Base-by-base conservation (phyloP, 768 basidiomycete genomes). In the Phylloporus rhodoxanthus region DNA sequence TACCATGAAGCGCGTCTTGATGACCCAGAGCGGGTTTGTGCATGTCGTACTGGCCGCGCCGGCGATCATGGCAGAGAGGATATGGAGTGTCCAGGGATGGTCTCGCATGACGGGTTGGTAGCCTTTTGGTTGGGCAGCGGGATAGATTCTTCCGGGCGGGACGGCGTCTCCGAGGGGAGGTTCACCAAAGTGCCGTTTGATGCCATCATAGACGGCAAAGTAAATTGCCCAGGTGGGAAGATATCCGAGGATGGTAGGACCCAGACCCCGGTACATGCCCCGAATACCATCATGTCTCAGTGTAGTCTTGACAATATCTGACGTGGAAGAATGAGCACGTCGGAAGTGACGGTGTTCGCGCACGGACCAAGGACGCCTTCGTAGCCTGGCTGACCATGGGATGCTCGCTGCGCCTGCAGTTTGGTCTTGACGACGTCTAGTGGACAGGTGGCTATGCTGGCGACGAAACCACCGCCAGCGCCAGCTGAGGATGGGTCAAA, bases 191-290 rank as follows among this genome's bases (percentile, higher is more conserved):
- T 75, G 71, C 13, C 78, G 79, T 75, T 98, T 98, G 70, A 97
- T 88, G 51, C 87, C 83, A 71, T 99, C 96, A 70, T 98, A 98
- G 21, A 98, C 91, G 19, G 92, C 84, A 68, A 98, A 98, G 68
- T 97, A 98, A 59, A 98, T 98, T 21, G 93, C 96, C 96, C 94
- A 98, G 2, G 95, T 98, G 19, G 96, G 96, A 34, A 98, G 80
- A 71, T 99, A 98, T 13, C 96, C 96, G 8, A 94, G 77, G 48
- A 99, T 79, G 17, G 96, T 99, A 13, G 96, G 96, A 17, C 95
- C 94, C 17, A 99, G 78, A n/a, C 96, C 96, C 36, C 96, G 82
- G 70, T 99, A 99, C 53, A 97, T 74, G 13, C 96, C 96, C 48
- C 86, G 81, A 45, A 96, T 56, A 13, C 96, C 96, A 51, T 88